Evolutionary conservation across 169 alveolate species (phyloP).

Genomic region (Eimeria falciformis): DNA sequence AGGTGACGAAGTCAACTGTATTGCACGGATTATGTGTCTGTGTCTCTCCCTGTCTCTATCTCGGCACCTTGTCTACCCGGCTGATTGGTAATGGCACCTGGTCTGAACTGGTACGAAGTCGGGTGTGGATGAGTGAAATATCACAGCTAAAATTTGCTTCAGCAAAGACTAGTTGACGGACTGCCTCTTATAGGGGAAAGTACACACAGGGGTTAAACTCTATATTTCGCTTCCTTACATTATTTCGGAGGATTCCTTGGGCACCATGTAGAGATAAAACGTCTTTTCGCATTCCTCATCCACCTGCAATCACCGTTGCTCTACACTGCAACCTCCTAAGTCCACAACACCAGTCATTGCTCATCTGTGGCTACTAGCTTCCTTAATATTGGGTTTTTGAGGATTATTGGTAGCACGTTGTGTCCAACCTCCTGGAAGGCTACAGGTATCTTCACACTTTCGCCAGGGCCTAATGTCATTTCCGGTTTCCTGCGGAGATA

Average conservation of each 20-base stretch:
- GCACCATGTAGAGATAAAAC: slow-evolving; percentile 57
- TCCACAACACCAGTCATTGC: neutral
- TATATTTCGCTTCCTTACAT: slow-evolving; percentile 5
- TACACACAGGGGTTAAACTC: too few species aligned
- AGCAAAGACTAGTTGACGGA: neutral
- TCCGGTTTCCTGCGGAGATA: slow-evolving; percentile 43
- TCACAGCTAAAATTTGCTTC: too few species aligned
- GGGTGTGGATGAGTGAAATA: too few species aligned
- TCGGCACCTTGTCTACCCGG: too few species aligned
- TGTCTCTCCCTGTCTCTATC: too few species aligned
- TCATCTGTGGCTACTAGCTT: neutral
- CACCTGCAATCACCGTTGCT: slow-evolving; percentile 17
- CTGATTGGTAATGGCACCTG: too few species aligned
- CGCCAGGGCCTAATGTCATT: slow-evolving; percentile 66
- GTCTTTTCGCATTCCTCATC: slow-evolving; percentile 54
- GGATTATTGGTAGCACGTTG: neutral
- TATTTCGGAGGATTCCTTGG: slow-evolving; percentile 21
- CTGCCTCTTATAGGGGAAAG: too few species aligned
- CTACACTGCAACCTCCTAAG: too few species aligned
- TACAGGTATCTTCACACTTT: slow-evolving; percentile 62
- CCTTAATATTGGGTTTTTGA: neutral
- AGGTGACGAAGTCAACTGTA: too few species aligned
- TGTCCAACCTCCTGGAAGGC: slow-evolving; percentile 58
- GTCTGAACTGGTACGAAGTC: too few species aligned
- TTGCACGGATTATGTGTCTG: too few species aligned